Evolutionary conservation across 1,139 yeast species (phyloP), one percentile per base, ranked within the genome.

Genomic region (Yamadazyma atmosphaerica): DNA sequence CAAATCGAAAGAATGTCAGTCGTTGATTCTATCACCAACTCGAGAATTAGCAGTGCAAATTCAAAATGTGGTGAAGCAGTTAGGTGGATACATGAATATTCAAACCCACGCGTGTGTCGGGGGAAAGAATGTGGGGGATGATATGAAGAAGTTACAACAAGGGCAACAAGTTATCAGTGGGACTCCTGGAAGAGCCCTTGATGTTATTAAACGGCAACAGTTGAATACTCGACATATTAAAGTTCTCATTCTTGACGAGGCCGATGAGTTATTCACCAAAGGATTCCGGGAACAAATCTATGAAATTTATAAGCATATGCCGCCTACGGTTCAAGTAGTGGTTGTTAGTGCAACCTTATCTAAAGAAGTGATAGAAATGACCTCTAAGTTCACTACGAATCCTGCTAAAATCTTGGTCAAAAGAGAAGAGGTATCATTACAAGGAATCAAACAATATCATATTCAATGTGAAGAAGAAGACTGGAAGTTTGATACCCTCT

Each of bases 151-250:
- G 47, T 67, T 90, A 36, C 74, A 76, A 36, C 81, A 77, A 50
- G 95, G 95, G 13, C 92, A 85, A 53, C 96, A 90, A 55, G 81
- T 90, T n/a, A 85, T 92, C 6, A 88, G 95, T 64, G 98, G 98
- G 7, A 92, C 98, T 1, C 98, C 98, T 0, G 98, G 98, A 13
- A 74, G 98, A 53, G 95, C 89, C 4, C 64, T 83, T 28, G 98
- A 92, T 63, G 80, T 90, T 80, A 79, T 90, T 42, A 86, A 86
- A 54, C 75, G 97, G 56, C 74, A 90, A 44, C 74, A 72, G 43
- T 67, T 90, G 41, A 68, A 70, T 34, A 77, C 89, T 2, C 76
- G 95, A 49, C 74, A 79, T 51, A 75, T 89, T 36, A 88, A 89
- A 63, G 82, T 92, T 81, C 64, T 92, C 42, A 77, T 92, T 41